phyloP scores from a whole-genome alignment of 805 yeast genomes.

The Gaillardinia entomophila region DNA sequence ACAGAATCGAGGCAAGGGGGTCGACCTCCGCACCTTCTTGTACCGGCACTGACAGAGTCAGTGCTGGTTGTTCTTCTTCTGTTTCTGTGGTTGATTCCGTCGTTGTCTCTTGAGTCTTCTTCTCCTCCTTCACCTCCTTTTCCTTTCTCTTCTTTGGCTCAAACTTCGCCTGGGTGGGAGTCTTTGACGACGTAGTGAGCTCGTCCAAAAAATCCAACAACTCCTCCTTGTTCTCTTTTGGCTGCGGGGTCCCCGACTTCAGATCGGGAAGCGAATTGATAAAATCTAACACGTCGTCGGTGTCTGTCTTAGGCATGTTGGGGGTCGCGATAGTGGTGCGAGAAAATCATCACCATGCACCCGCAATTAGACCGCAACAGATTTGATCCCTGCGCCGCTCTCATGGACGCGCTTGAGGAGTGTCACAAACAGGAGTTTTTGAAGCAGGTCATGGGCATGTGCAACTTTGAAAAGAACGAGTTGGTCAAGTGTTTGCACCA shows the following conservation, averaged over 20 bases:
- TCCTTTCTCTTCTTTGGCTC: slow-evolving; percentile 25
- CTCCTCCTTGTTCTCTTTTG: slow-evolving; percentile 43
- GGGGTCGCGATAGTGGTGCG: neutral
- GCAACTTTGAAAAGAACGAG: slow-evolving; percentile 80
- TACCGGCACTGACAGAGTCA: no score
- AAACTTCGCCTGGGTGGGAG: slow-evolving; percentile 18
- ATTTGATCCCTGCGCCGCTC: slow-evolving; percentile 59
- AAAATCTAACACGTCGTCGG: slow-evolving; percentile 75
- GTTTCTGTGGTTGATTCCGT: neutral
- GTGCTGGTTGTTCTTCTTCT: neutral
- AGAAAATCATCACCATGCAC: slow-evolving; percentile 23
- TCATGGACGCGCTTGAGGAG: slow-evolving; percentile 82
- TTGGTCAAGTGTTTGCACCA: slow-evolving; percentile 74
- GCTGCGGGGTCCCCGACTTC: slow-evolving; percentile 24
- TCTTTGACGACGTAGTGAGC: slow-evolving; percentile 39
- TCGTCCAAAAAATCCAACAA: slow-evolving; percentile 60
- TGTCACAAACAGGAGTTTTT: slow-evolving; percentile 73
- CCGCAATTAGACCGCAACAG: slow-evolving; percentile 40
- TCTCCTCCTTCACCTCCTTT: slow-evolving; percentile 2
- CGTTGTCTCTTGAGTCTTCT: slow-evolving; percentile 1
- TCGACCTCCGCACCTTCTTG: slow-evolving; percentile 30
- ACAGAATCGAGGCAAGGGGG: slow-evolving; percentile 60
- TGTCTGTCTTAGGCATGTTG: slow-evolving; percentile 30
- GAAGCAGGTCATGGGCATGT: slow-evolving; percentile 70
- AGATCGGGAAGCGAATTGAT: slow-evolving; percentile 73